Conservation (phyloP, 108 stramenopile species). For the Nannochloropsis gaditana region DNA sequence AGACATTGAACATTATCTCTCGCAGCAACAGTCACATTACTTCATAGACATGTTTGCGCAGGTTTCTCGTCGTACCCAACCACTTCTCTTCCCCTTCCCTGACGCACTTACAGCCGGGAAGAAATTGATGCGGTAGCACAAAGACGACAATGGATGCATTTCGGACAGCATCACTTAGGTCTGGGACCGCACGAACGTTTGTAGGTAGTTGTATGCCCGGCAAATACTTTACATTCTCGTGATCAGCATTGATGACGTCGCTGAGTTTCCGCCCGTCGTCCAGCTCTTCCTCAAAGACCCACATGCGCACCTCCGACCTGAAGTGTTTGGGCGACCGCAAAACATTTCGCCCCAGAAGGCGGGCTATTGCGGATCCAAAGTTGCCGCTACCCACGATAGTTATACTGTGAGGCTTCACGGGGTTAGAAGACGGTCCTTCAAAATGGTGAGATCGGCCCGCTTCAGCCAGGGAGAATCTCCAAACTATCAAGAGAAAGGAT, state of each 20-base stretch:
- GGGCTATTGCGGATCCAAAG: conserved; percentile 85
- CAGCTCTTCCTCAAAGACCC: conserved; percentile 83
- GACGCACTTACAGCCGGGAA: conserved; percentile 22
- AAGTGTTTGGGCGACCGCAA: conserved; percentile 63
- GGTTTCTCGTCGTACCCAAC: too few relatives aligned
- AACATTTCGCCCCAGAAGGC: conserved; percentile 69
- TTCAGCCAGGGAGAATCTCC: too few relatives aligned
- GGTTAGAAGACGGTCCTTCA: too few relatives aligned
- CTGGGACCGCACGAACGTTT: conserved; percentile 75
- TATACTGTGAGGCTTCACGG: conserved; percentile 43
- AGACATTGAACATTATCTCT: too few relatives aligned
- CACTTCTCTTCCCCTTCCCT: background rate
- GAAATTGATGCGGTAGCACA: conserved; percentile 90
- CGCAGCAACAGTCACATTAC: too few relatives aligned
- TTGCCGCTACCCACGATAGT: conserved; percentile 88
- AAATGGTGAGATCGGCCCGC: too few relatives aligned
- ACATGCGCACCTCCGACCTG: conserved; percentile 71
- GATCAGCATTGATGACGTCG: conserved; percentile 77
- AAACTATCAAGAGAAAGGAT: too few relatives aligned
- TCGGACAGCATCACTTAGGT: conserved; percentile 69
- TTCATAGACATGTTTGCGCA: too few relatives aligned
- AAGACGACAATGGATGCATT: conserved; percentile 82
- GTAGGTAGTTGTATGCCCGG: conserved; percentile 75
- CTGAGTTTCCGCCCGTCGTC: conserved; percentile 62
- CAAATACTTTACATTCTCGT: conserved; percentile 95